Evolutionary conservation across 257 asterid genomes (phyloP), one percentile per base, ranked within the genome.

Genomic region (Craterostigma plantagineum): DNA sequence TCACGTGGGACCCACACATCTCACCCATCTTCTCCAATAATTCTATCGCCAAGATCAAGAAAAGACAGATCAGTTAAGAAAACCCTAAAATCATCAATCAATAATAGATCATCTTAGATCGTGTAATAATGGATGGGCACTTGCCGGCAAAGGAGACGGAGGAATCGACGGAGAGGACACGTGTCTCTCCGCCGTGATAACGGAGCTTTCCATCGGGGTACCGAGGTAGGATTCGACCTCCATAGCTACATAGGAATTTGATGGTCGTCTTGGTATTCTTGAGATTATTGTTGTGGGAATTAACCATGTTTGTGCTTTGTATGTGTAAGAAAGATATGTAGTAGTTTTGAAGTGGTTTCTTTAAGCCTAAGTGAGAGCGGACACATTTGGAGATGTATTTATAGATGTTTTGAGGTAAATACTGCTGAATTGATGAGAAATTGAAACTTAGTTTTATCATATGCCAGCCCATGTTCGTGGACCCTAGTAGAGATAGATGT

Each of bases 151-250:
- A 84, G 4, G 90, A 71, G 53, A 84, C 52, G 48, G 71, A 65
- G 51, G 75, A 66, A 11, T 79, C 66, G 6, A 80, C 72, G 34
- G 93, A 71, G 4, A 77, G 76, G 36, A 80, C 85, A 51, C 96
- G 96, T 42, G 93, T 84, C 12, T 79, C 61, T 11, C 90, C 90
- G 18, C 90, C 82, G 3, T 67, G 61, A 34, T 76, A 76, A 16
- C 77, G 77, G 52, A 76, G 82, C 34, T 69, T 72, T 3, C 90
- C 90, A 17, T 76, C 90, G n/a, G 73, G 65, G 45, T 63, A 60
- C 34, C 90, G 82, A 18, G 82, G 90, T 35, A 69, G 52, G 39
- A 76, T 76, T 46, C 70, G 68, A 58, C 90, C 90, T 14, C 79
- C 82, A 14, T 72, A 76, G 63, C 90, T 76, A 35, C 79, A 76